Percentiles rank a stretch among this genome's conserved stretches.
Conservation (phyloP, 805 yeast species). For the Barnettozyma siamensis region DNA sequence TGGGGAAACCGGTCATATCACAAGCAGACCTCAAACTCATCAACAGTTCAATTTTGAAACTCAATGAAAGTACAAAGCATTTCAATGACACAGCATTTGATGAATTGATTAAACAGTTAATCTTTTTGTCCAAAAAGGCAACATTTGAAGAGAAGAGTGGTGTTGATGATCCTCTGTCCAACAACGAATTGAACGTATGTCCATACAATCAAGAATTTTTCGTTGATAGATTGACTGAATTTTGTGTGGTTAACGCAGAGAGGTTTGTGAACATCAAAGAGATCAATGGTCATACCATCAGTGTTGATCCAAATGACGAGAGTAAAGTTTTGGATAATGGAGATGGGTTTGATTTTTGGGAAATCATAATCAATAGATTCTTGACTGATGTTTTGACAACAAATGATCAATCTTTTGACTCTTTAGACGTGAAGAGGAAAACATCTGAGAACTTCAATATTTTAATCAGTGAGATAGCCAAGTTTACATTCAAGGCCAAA, state of each 20-base stretch:
- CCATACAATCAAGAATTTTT: conserved; percentile 52
- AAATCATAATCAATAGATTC: conserved; percentile 34
- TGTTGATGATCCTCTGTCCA: conserved; percentile 21
- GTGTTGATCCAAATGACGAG: not conserved
- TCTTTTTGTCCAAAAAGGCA: conserved; percentile 34
- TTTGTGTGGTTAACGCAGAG: conserved; percentile 45
- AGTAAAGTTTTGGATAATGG: conserved; percentile 22
- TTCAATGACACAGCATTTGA: conserved; percentile 48
- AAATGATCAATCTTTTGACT: conserved; percentile 32
- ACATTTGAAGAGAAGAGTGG: conserved; percentile 8
- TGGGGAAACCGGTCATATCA: conserved; percentile 29
- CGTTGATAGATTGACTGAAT: conserved; percentile 45
- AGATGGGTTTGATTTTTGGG: conserved; percentile 43
- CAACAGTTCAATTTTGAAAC: conserved; percentile 50
- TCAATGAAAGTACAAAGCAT: conserved; percentile 55
- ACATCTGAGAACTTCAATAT: conserved; percentile 48
- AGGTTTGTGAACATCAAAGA: conserved; percentile 34
- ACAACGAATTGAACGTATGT: conserved; percentile 30
- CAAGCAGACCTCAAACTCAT: conserved; percentile 45
- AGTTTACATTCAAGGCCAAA: conserved; percentile 13
- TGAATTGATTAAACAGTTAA: conserved; percentile 42
- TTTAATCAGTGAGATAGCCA: conserved; percentile 34
- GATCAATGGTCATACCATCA: too few species aligned
- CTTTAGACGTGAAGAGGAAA: not conserved
- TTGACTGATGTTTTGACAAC: conserved; percentile 41